Evolutionary conservation across 2,329 filamentous ascomycete genomes (phyloP).

Genomic region (Aphanoascus verrucosus): DNA sequence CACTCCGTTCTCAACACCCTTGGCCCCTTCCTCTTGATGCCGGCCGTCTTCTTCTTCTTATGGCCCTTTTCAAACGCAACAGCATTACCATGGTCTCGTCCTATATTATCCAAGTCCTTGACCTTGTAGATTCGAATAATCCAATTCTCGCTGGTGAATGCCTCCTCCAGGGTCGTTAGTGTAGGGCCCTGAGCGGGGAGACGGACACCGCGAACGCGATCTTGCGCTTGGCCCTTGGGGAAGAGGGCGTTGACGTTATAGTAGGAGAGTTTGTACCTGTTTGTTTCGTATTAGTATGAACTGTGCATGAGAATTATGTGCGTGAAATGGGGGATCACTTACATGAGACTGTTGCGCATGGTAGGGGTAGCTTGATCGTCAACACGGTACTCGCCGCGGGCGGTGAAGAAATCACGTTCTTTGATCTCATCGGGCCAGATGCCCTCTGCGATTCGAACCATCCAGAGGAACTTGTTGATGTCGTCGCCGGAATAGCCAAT

Average conservation of each 20-base stretch:
- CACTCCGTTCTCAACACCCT: slow-evolving; percentile 33
- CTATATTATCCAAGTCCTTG: slow-evolving; percentile 95
- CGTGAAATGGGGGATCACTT: slow-evolving; percentile 38
- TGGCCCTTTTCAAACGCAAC: slow-evolving; percentile 43
- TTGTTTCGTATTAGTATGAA: slow-evolving; percentile 6
- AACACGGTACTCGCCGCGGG: slow-evolving; percentile 86
- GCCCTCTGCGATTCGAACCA: slow-evolving; percentile 97
- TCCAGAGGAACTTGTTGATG: slow-evolving; percentile 99
- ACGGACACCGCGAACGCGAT: slow-evolving; percentile 72
- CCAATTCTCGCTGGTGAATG: slow-evolving; percentile 99
- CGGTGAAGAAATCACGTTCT: slow-evolving; percentile 91
- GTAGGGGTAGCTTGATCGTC: slow-evolving; percentile 87
- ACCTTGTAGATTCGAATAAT: slow-evolving; percentile 99
- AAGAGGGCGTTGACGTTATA: slow-evolving; percentile 93
- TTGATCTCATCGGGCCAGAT: slow-evolving; percentile 99
- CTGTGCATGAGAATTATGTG: not conserved
- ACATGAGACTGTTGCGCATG: slow-evolving; percentile 99
- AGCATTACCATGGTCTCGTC: slow-evolving; percentile 66
- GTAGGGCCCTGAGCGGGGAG: slow-evolving; percentile 77
- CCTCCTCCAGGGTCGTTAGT: slow-evolving; percentile 85
- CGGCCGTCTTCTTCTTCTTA: slow-evolving; percentile 39
- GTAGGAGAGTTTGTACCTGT: slow-evolving; percentile 99
- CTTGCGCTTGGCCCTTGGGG: slow-evolving; percentile 77
- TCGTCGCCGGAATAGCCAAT: slow-evolving; percentile 96
- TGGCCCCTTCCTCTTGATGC: slow-evolving; percentile 33